Percentiles rank a stretch among this genome's conserved stretches.
These are phyloP conservation scores for Chaetomium fimeti DNA, from an alignment of 495 filamentous ascomycete species.

Conservation along the genomic window DNA sequence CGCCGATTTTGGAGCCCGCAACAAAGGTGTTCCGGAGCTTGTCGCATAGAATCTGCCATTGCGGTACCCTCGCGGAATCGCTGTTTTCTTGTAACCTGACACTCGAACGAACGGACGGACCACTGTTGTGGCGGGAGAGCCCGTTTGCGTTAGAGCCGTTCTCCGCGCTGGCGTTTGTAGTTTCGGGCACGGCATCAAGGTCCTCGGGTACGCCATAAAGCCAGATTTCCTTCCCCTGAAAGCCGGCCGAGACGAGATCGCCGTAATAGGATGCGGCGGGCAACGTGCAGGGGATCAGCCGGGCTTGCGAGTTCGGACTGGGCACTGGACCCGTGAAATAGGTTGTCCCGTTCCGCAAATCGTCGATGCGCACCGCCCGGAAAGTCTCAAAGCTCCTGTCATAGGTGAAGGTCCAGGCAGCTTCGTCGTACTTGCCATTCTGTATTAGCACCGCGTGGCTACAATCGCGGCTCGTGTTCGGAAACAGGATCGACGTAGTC, in stretches of 20 bases:
- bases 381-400: slow-evolving; percentile 75
- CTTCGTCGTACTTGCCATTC: slow-evolving; percentile 66
- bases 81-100: slow-evolving; percentile 37
- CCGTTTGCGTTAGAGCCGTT: slow-evolving; percentile 28
- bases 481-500: slow-evolving; percentile 87
- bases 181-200: slow-evolving; percentile 57
- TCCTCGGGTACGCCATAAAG: slow-evolving; percentile 77
- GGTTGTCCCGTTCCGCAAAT: slow-evolving; percentile 70
- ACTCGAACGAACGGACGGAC: slow-evolving; percentile 39
- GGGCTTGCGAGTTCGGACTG: slow-evolving; percentile 41
- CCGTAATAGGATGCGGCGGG: slow-evolving; percentile 66
- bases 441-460: slow-evolving; percentile 75
- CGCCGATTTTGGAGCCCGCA: slow-evolving; percentile 55
- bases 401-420: slow-evolving; percentile 76
- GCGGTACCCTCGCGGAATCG: slow-evolving; percentile 49
- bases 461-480: slow-evolving; percentile 70
- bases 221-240: slow-evolving; percentile 70
- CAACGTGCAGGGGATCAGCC: slow-evolving; percentile 62
- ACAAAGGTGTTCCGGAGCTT: slow-evolving; percentile 64
- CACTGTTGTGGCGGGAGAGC: slow-evolving; percentile 32
- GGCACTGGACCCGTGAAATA: slow-evolving; percentile 75
- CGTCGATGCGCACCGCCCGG: slow-evolving; percentile 70
- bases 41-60: slow-evolving; percentile 69
- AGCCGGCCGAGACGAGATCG: slow-evolving; percentile 74
- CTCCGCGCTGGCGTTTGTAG: slow-evolving; percentile 31